These are phyloP conservation scores for Clavispora carvajalis DNA, from an alignment of 805 yeast species.

Conservation along the genomic window DNA sequence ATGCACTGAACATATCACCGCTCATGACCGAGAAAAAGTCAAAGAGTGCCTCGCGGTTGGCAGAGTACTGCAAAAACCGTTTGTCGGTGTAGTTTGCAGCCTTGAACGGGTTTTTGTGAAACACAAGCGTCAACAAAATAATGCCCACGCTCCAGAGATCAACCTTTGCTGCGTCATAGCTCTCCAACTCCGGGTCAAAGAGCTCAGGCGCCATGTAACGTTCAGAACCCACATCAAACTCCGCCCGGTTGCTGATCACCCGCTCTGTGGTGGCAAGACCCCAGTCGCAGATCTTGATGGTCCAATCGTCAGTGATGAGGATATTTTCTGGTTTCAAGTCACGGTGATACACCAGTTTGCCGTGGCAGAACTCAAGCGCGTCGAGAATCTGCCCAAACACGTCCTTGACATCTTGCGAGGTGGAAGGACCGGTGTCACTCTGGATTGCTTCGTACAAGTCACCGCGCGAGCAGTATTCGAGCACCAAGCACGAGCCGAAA, in stretches of 20 bases:
- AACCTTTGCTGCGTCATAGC: constrained; percentile 73
- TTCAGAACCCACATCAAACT: constrained; percentile 82
- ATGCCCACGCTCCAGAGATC: constrained; percentile 91
- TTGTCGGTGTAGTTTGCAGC: constrained; percentile 78
- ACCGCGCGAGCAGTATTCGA: constrained; percentile 85
- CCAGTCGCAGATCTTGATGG: constrained; percentile 54
- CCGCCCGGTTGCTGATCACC: constrained; percentile 48
- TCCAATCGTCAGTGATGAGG: constrained; percentile 46
- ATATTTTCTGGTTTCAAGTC: constrained; percentile 58
- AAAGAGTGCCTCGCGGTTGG: constrained; percentile 81
- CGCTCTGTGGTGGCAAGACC: constrained; percentile 51
- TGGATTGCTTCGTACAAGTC: constrained; percentile 80
- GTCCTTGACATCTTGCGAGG: constrained; percentile 51
- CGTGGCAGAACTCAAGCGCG: constrained; percentile 50
- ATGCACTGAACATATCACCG: constrained; percentile 77
- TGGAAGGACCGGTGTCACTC: constrained; percentile 54
- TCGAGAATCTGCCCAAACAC: constrained; percentile 46
- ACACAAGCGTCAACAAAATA: constrained; percentile 75
- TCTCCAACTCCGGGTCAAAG: constrained; percentile 54
- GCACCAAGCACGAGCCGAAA: constrained; percentile 48
- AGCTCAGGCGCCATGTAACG: constrained; percentile 94
- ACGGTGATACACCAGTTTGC: constrained; percentile 45
- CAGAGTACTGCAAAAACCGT: constrained; percentile 77
- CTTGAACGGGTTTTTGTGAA: constrained; percentile 82
- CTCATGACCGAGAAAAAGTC: constrained; percentile 90